Evolutionary conservation across 805 yeast genomes (phyloP).

Genomic region (Maudiozyma saulgeensis): DNA sequence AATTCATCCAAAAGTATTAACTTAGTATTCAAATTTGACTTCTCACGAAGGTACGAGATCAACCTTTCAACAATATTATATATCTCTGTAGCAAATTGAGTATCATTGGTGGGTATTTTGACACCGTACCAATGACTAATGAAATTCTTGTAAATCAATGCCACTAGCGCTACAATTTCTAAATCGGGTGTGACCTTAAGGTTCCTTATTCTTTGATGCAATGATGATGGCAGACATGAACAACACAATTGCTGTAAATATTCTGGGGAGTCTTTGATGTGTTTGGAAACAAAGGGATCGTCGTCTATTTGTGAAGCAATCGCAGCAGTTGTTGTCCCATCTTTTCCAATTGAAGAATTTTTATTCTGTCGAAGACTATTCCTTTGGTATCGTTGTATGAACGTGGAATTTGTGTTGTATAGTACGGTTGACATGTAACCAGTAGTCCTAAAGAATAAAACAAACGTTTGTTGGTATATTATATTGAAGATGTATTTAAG

Average conservation of each 20-base stretch:
- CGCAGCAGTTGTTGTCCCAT: background rate
- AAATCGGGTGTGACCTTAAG: constrained; percentile 9
- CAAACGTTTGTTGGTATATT: too few relatives aligned
- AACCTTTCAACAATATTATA: constrained; percentile 11
- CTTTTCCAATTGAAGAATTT: background rate
- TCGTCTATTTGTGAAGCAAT: background rate
- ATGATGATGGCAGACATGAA: constrained; percentile 16
- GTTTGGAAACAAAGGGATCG: constrained; percentile 12
- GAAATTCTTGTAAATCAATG: constrained; percentile 21
- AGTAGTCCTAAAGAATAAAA: too few relatives aligned
- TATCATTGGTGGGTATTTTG: constrained; percentile 22
- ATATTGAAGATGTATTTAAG: too few relatives aligned
- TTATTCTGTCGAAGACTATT: constrained; percentile 4
- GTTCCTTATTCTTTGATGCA: constrained; percentile 9
- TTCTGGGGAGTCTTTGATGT: constrained; percentile 14
- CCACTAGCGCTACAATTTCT: constrained; percentile 18
- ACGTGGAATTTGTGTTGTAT: constrained; percentile 24
- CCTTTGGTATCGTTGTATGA: constrained; percentile 22
- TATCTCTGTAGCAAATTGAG: constrained; percentile 12
- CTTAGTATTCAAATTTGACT: constrained; percentile 5
- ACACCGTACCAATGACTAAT: constrained; percentile 25
- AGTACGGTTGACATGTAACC: constrained; percentile 16
- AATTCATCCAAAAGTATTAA: constrained; percentile 19
- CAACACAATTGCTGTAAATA: constrained; percentile 22
- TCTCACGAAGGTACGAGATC: constrained; percentile 4